Base-by-base conservation (phyloP, 257 asterid genomes). In the Coffea eugenioides region DNA sequence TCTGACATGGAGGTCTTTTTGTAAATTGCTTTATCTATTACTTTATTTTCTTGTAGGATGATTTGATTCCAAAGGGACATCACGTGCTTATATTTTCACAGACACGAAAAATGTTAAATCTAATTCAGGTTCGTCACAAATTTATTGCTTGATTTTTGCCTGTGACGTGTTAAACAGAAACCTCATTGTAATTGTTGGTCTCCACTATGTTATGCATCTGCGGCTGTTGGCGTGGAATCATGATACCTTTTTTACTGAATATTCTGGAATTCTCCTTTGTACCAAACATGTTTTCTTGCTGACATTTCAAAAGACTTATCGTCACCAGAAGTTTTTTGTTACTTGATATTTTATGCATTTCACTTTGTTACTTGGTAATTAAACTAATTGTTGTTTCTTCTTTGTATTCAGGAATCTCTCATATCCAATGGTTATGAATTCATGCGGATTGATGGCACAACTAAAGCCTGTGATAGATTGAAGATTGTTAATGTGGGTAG, bases 51-150 rank as follows among this genome's bases (percentile, higher is more conserved):
- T 81, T 83, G 69, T 90, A 93, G 99, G 93, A 86, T 8, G 89
- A 92, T 80, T 87, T 95, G 49, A 72, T 95, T 83, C 99, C 98
- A 65, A 87, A 89, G 83, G 97, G 98, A 73, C 98, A 95, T 80
- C 92, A 90, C 18, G 98, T 95, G 81, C 99, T 95, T 76, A 91
- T 95, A 57, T 95, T 95, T 86, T 95, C 99, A 5, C 99, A 95
- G 89, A 92, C 98, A 16, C 90, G 92, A 83, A 95, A 93, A 91
- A 95, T 95, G 98, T 97, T 95, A 79, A 84, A 93, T 84, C 82
- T 91, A 49, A 90, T 95, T 85, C 93, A 94, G 97, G 98, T 94
- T 72, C 46, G 88, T 68, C 16, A 54, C 79, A 70, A 45, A 73
- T 69, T 65, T 57, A 18, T 27, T 7, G 54, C 21, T 68, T 78